A percentile compares a stretch with the other conserved stretches of the same genome.
phyloP scores from a whole-genome alignment of 139 green algal species.

The Coelastrella sp. region DNA sequence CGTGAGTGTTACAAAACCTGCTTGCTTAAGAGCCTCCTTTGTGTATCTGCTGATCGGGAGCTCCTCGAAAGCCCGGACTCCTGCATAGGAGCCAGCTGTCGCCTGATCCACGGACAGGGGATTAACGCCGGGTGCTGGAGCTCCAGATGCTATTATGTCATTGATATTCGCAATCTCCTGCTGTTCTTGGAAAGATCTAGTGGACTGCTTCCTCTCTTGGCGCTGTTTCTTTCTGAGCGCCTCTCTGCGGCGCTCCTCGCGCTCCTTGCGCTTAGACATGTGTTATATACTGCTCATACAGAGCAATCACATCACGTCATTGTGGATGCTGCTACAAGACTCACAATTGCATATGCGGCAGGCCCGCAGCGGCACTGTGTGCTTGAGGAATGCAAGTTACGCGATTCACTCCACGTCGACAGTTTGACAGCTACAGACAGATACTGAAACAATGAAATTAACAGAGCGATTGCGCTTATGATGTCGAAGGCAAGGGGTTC shows the following conservation, averaged over 20 bases:
- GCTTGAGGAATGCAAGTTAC: too few relatives aligned
- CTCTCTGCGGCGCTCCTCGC: conserved; percentile 39
- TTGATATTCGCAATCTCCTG: conserved; percentile 54
- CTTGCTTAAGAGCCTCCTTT: conserved; percentile 67
- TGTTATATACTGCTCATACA: neutral
- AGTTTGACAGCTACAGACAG: too few relatives aligned
- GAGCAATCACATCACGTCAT: neutral
- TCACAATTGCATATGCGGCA: neutral
- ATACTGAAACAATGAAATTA: too few relatives aligned
- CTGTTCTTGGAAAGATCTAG: conserved; percentile 44
- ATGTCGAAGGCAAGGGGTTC: too few relatives aligned
- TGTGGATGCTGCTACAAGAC: neutral
- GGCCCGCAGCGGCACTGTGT: neutral
- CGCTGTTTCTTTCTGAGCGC: conserved; percentile 13
- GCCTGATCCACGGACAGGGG: conserved; percentile 48
- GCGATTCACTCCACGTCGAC: too few relatives aligned
- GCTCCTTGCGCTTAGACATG: conserved; percentile 28
- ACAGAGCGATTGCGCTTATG: too few relatives aligned
- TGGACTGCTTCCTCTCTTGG: conserved; percentile 11
- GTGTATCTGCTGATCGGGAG: conserved; percentile 64
- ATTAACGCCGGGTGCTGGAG: conserved; percentile 64
- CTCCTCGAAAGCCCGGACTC: conserved; percentile 62
- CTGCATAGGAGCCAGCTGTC: conserved; percentile 50
- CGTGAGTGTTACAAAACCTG: conserved; percentile 81
- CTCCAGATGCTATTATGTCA: conserved; percentile 46